Base-by-base conservation (phyloP, 2,329 filamentous ascomycete genomes). In the Ceratocystis smalleyi region DNA sequence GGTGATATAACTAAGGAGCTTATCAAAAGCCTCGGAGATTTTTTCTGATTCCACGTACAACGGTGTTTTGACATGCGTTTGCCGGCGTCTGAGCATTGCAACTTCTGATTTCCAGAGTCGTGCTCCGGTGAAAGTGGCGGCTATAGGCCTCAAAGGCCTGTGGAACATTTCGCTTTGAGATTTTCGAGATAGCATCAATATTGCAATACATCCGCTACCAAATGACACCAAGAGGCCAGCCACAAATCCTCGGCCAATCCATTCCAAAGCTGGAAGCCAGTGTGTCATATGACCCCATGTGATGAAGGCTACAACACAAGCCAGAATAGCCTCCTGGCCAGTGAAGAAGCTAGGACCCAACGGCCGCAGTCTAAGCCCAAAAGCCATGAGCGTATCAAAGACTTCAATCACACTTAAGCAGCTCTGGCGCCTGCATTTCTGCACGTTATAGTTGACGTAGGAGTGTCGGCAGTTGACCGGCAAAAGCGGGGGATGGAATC, bases 201-300 rank as follows among this genome's bases (percentile, higher is more conserved):
- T 73, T 40, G 89, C 72, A 63, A 81, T 81, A 65, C 83, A 73
- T 65, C 87, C 71, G 65, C 78, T 77, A 55, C 81, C 73, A 61
- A 79, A 71, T 59, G 85, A 76, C 68, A 84, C 71, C 68, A 86
- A 69, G 68, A 81, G 77, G 68, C 94, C 92, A 68, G 82, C 75
- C 69, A 87, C 77, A 73, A 97, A 90, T 70, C 91, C 89, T 75
- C 95, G 88, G 70, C 88, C 89, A 51, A 89, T 80, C 81, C 88
- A 95, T 73, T 90, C 89, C 69, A 97, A 78, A 66, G 84, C 77
- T 35, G 92, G 91, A 70, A 91, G 79, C 85, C 88, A 95, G 77
- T 88, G 85, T 69, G 89, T 86, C 67, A 87, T 81, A 73, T 91
- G 86, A 68, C 89, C 88, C 92, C 92, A 97, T 73, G 89, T 86